Percentiles rank a stretch among this genome's conserved stretches.
Conservation (phyloP, 2,329 filamentous ascomycete species). For the Epichloe glyceriae region DNA sequence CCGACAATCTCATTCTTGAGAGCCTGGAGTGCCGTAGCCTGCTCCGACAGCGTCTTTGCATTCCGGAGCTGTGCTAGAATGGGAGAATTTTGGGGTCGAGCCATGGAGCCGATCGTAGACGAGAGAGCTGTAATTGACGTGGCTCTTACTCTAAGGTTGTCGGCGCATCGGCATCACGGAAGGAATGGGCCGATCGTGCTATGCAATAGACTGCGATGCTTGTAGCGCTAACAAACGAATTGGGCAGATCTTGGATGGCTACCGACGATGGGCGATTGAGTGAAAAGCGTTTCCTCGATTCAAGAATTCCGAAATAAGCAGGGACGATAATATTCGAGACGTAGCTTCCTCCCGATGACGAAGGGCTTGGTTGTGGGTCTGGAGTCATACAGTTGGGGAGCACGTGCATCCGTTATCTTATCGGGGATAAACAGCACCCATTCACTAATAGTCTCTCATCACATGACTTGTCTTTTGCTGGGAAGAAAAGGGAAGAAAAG, state of each 20-base stretch:
- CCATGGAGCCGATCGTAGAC: conserved; percentile 29
- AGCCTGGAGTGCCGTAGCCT: conserved; percentile 48
- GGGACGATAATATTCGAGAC: neutral
- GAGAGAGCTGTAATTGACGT: conserved; percentile 1
- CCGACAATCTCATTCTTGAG: conserved; percentile 87
- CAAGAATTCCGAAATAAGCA: neutral
- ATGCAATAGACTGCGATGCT: neutral
- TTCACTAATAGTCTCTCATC: too few relatives aligned
- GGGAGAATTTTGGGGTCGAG: conserved; percentile 36
- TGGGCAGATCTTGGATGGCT: neutral
- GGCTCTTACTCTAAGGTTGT: conserved; percentile 3
- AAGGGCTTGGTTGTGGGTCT: neutral
- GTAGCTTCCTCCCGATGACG: neutral
- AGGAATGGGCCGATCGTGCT: neutral
- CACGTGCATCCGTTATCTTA: conserved; percentile 4
- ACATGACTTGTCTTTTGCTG: too few relatives aligned
- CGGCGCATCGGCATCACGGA: conserved; percentile 8
- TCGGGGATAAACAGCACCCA: neutral
- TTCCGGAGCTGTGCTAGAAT: conserved; percentile 44
- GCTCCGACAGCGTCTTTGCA: conserved; percentile 37
- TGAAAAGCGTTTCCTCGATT: too few relatives aligned
- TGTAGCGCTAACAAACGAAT: neutral
- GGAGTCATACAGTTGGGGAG: neutral
- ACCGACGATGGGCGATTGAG: too few relatives aligned
- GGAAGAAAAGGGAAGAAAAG: too few relatives aligned